A percentile compares a stretch with the other conserved stretches of the same genome.
Conservation (phyloP, 2,329 filamentous ascomycete genomes). For the Penicillium concentricum region DNA sequence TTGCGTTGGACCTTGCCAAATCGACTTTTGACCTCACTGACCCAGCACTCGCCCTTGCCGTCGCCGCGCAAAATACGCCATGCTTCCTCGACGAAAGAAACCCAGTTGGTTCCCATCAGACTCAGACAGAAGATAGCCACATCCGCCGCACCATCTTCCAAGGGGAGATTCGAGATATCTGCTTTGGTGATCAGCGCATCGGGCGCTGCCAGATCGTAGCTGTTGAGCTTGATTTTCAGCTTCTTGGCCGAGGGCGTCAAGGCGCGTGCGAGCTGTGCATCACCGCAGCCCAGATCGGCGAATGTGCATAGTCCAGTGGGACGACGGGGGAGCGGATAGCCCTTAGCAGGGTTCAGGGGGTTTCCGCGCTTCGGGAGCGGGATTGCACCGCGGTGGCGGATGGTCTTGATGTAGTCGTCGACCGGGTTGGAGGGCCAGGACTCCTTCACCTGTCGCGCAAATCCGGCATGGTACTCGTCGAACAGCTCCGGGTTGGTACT, state of each 20-base stretch:
- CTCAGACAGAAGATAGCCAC: slow-evolving; percentile 93
- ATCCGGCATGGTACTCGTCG: slow-evolving; percentile 92
- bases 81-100: slow-evolving; percentile 93
- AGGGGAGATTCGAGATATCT: slow-evolving; percentile 81
- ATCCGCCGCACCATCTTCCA: slow-evolving; percentile 73
- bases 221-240: slow-evolving; percentile 72
- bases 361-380: slow-evolving; percentile 42
- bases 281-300: slow-evolving; percentile 90
- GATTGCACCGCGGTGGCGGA: slow-evolving; percentile 66
- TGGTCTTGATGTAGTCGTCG: slow-evolving; percentile 74
- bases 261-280: slow-evolving; percentile 73
- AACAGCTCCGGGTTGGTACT: slow-evolving; percentile 87
- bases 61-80: slow-evolving; percentile 89
- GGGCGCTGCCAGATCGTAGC: slow-evolving; percentile 82
- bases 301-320: slow-evolving; percentile 69
- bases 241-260: slow-evolving; percentile 61
- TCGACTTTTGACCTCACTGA: slow-evolving; percentile 93
- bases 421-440: slow-evolving; percentile 96
- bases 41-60: slow-evolving; percentile 81
- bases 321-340: slow-evolving; percentile 65
- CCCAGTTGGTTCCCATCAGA: slow-evolving; percentile 98
- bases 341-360: slow-evolving; percentile 29
- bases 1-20: slow-evolving; percentile 64
- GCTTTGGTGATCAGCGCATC: slow-evolving; percentile 77
- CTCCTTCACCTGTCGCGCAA: slow-evolving; percentile 86